Percentiles rank a stretch among this genome's conserved stretches.
These are phyloP conservation scores for Trichoderma sp. DNA, from an alignment of 2,329 filamentous ascomycete species.

Conservation along the genomic window DNA sequence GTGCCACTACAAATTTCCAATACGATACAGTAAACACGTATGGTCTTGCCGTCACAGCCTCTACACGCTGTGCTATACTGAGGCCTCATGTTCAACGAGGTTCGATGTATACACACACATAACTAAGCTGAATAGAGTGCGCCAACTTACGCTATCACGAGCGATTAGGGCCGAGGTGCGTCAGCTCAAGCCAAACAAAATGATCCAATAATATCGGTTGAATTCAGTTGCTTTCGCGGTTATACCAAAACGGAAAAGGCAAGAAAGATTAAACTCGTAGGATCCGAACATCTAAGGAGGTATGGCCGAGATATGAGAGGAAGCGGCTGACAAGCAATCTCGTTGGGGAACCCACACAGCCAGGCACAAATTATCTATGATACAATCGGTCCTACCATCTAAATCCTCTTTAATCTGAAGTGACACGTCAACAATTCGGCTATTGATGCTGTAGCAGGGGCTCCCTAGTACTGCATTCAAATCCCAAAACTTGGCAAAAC, in stretches of 20 bases:
- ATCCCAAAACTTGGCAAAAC: neutral
- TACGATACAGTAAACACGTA: neutral
- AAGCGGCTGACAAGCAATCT: neutral
- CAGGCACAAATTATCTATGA: neutral
- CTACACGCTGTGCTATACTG: neutral
- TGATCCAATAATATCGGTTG: neutral
- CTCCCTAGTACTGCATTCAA: neutral
- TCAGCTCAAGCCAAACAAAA: neutral
- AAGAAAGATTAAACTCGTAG: neutral
- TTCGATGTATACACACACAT: neutral
- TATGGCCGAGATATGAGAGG: neutral
- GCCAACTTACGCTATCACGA: neutral
- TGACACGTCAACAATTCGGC: neutral
- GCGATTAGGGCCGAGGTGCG: neutral
- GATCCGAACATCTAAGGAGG: neutral
- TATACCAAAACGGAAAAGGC: neutral
- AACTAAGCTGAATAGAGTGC: neutral
- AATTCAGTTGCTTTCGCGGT: neutral
- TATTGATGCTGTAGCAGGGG: neutral
- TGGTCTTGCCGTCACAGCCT: neutral
- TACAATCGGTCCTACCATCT: neutral
- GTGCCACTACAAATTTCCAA: conserved; percentile 6
- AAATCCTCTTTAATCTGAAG: neutral
- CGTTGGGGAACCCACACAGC: neutral
- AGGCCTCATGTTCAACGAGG: neutral